Evolutionary conservation across 169 alveolate genomes (phyloP).

Genomic region (Besnoitia besnoiti): DNA sequence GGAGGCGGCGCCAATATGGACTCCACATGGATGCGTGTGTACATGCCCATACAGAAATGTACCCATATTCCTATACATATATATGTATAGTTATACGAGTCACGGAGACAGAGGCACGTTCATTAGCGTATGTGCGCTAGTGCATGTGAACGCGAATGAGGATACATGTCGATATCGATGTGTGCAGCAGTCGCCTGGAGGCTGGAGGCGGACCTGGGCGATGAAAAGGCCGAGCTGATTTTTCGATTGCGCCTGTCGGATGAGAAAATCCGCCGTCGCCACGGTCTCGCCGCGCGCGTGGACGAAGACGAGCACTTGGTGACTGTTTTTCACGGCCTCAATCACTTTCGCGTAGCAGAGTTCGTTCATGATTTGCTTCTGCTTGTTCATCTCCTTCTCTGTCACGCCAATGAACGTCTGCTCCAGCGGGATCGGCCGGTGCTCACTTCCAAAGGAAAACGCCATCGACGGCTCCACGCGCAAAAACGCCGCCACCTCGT

Average conservation of each 20-base stretch:
- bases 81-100: neutral
- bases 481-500: slow-evolving; percentile 95
- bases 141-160: neutral
- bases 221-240: slow-evolving; percentile 69
- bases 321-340: slow-evolving; percentile 81
- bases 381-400: slow-evolving; percentile 81
- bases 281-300: slow-evolving; percentile 99
- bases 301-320: slow-evolving; percentile 96
- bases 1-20: neutral
- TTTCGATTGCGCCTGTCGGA: slow-evolving; percentile 84
- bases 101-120: neutral
- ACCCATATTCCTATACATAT: neutral
- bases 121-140: neutral
- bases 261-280: slow-evolving; percentile 92
- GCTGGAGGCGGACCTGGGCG: neutral
- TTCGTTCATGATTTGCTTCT: slow-evolving; percentile 79
- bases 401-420: slow-evolving; percentile 93
- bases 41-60: neutral
- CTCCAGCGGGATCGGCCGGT: slow-evolving; percentile 98
- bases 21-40: too few relatives aligned
- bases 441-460: slow-evolving; percentile 69
- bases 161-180: neutral
- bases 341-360: slow-evolving; percentile 92
- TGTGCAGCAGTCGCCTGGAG: neutral
- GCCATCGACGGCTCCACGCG: slow-evolving; percentile 81